These are phyloP conservation scores for Luvunga scandens DNA, from an alignment of 345 rosid species.

Conservation along the genomic window DNA sequence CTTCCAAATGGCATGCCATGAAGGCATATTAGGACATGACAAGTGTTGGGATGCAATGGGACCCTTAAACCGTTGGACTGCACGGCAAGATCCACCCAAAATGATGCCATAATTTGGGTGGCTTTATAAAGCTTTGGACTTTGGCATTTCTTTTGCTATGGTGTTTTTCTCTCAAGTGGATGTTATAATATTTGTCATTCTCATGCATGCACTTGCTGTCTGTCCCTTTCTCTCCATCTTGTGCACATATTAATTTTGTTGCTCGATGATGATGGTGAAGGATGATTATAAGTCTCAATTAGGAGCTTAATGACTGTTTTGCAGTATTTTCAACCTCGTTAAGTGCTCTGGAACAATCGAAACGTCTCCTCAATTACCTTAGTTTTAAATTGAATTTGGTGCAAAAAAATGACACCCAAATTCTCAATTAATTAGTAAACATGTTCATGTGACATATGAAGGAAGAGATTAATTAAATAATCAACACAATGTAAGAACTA, in stretches of 20 bases:
- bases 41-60: conserved; percentile 25
- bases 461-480: not conserved
- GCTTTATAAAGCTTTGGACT: not conserved
- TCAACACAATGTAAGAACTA: not conserved
- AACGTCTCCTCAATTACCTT: not conserved
- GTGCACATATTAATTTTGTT: not conserved
- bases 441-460: conserved; percentile 1
- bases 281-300: not conserved
- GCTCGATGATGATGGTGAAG: not conserved
- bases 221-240: not conserved
- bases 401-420: not conserved
- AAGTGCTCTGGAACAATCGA: not conserved
- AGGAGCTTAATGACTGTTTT: not conserved
- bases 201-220: not conserved
- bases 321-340: no score
- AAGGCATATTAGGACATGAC: conserved; percentile 8
- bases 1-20: conserved; percentile 19
- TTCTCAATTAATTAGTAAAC: not conserved
- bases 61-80: conserved; percentile 24
- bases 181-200: not conserved
- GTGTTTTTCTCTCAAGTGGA: not conserved
- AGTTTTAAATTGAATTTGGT: not conserved
- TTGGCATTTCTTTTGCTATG: not conserved
- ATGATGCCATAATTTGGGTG: conserved; percentile 8
- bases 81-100: conserved; percentile 30